Conservation (phyloP, 2,329 filamentous ascomycete genomes). For the Aureobasidium subglaciale region DNA sequence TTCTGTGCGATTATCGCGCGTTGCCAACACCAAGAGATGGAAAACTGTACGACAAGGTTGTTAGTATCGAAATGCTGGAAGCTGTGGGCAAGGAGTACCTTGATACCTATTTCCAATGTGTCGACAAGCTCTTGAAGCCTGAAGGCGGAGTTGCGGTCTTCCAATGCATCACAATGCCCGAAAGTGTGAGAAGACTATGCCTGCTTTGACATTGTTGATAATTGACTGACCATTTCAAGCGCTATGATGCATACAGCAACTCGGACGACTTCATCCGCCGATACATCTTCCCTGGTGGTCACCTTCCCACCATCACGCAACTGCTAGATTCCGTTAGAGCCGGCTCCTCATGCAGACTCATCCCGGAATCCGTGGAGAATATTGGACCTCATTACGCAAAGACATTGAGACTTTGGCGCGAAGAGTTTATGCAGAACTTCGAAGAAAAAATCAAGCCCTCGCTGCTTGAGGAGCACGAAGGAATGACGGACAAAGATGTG, state of each 20-base stretch:
- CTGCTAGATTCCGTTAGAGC: conserved; percentile 55
- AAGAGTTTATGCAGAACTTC: conserved; percentile 59
- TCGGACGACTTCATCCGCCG: conserved; percentile 68
- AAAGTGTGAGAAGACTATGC: conserved; percentile 34
- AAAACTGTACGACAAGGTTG: conserved; percentile 59
- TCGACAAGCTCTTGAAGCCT: conserved; percentile 58
- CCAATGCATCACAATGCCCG: conserved; percentile 72
- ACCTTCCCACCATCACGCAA: conserved; percentile 61
- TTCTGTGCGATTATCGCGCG: conserved; percentile 62
- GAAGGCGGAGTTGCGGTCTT: conserved; percentile 62
- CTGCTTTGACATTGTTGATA: not conserved
- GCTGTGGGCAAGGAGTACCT: conserved; percentile 63
- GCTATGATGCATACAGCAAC: conserved; percentile 59
- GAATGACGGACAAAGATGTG: conserved; percentile 55
- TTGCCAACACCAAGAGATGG: conserved; percentile 45
- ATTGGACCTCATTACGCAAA: conserved; percentile 69
- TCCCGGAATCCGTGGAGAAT: conserved; percentile 62
- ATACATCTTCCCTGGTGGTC: conserved; percentile 74
- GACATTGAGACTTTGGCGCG: conserved; percentile 60
- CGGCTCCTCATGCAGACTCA: conserved; percentile 54
- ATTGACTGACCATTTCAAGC: conserved; percentile 21
- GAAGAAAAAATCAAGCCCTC: conserved; percentile 53
- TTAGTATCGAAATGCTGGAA: conserved; percentile 74
- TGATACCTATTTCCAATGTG: conserved; percentile 58
- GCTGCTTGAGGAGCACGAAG: conserved; percentile 49